phyloP scores from a whole-genome alignment of 192 early-diverging fungal species.

The Tieghemiomyces parasiticus region DNA sequence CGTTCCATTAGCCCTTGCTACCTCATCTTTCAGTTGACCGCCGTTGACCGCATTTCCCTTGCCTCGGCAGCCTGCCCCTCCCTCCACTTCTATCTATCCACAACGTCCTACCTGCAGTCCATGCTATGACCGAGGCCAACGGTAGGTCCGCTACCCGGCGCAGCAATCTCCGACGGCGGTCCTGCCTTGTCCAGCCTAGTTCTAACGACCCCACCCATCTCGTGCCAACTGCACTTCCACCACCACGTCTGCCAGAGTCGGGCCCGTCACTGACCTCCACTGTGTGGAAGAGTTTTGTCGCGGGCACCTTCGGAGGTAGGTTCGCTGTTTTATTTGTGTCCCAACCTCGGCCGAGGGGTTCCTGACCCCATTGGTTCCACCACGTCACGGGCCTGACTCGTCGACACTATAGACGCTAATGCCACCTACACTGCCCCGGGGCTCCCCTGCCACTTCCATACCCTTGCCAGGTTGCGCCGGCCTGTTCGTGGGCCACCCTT shows the following conservation, averaged over 20 bases:
- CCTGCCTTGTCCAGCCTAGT: neutral
- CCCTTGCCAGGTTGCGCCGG: constrained; percentile 30
- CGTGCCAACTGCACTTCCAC: neutral
- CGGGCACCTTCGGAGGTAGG: constrained; percentile 6
- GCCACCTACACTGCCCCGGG: neutral
- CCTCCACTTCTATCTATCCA: too few species aligned
- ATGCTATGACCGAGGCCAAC: neutral
- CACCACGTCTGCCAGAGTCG: neutral
- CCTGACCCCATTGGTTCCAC: neutral
- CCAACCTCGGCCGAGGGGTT: neutral
- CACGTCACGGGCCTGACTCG: neutral
- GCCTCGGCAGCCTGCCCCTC: too few species aligned
- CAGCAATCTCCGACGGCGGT: neutral
- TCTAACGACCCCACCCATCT: neutral
- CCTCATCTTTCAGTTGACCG: too few species aligned
- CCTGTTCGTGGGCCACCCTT: constrained; percentile 41
- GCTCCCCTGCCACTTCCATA: neutral
- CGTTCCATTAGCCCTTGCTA: too few species aligned
- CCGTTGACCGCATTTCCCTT: too few species aligned
- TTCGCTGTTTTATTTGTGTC: neutral
- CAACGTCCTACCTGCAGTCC: too few species aligned
- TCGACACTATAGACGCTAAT: neutral
- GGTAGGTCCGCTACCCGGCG: neutral
- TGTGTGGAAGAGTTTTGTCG: constrained; percentile 8
- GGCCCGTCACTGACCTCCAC: neutral